Percentiles rank a stretch among this genome's conserved stretches.
These are phyloP conservation scores for Brassica nigra DNA, from an alignment of 345 rosid genomes.

Conservation along the genomic window DNA sequence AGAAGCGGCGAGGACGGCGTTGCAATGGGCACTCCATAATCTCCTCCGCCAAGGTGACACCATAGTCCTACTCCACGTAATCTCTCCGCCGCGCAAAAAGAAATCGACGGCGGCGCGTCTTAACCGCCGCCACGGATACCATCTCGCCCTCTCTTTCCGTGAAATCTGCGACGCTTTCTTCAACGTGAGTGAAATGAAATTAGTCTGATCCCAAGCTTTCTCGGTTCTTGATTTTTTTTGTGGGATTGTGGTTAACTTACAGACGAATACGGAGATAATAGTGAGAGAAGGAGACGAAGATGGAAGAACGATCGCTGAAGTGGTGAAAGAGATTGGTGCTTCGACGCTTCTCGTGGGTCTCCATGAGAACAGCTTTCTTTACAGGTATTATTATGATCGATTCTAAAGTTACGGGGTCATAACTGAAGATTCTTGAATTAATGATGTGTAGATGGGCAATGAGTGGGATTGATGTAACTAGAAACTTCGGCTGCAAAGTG, in stretches of 20 bases:
- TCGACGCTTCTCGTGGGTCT: constrained; percentile 84
- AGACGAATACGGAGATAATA: constrained; percentile 79
- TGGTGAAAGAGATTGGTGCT: constrained; percentile 80
- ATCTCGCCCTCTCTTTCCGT: constrained; percentile 63
- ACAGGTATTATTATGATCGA: constrained; percentile 52
- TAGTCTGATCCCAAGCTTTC: not conserved
- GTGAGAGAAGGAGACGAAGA: constrained; percentile 86
- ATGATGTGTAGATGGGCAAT: constrained; percentile 54
- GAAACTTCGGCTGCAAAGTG: constrained; percentile 58
- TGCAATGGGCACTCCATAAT: constrained; percentile 63
- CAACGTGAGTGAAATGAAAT: constrained; percentile 41
- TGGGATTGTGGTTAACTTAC: constrained; percentile 7
- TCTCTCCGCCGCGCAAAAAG: constrained; percentile 50
- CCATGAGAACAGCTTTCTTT: constrained; percentile 86
- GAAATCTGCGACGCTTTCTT: constrained; percentile 55
- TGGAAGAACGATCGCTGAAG: constrained; percentile 60
- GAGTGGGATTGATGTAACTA: constrained; percentile 48
- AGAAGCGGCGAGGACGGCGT: constrained; percentile 56
- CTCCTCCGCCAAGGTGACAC: constrained; percentile 54
- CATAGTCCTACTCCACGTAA: constrained; percentile 61
- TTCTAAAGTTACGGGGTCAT: constrained; percentile 16
- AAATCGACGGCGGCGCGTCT: constrained; percentile 45
- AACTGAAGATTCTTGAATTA: not conserved
- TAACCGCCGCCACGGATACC: constrained; percentile 53
- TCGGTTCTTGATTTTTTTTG: not conserved